Evolutionary conservation across 148 eudicot genomes (phyloP), one percentile per base, ranked within the genome.

Genomic region (Euryodendron excelsum): DNA sequence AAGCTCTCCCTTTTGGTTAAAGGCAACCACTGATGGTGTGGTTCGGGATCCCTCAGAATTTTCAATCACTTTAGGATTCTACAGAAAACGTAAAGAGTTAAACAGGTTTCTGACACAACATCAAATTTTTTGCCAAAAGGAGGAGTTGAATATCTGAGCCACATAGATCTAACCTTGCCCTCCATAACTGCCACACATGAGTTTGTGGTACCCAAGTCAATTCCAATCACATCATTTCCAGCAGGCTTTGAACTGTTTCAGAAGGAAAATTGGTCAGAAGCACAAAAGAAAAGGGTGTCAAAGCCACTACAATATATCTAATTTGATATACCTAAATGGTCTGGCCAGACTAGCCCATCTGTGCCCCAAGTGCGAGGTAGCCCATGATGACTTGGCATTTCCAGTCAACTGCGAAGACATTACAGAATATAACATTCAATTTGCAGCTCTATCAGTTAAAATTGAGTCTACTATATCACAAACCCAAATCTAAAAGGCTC

Each of bases 191-290:
- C 80, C 64, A 89, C 90, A 80, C 92, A 89, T 11, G 92, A 89
- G 74, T 89, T 89, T n/a, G 90, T 89, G 17, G 92, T 87, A 60
- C 92, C 92, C 82, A 87, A 73, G 68, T 87, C 92, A 75, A 89
- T 84, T 47, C 92, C 92, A 72, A 89, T 89, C 50, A 89, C 81
- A 70, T 95, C 99, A 83, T 87, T 90, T 21, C 96, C 97, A 77
- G 82, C 85, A 34, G 97, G 97, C 72, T 86, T 84, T 37, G 96
- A 27, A 74, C 97, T 95, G 84, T 55, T 87, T 15, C 60, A 61
- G 14, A 41, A 71, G 21, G 62, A n/a, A 78, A 58, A 45, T 0
- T 0, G 20, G 45, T 50, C 17, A 48, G 21, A 12, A 45, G 67
- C 45, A 75, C 3, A 44, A 9, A 31, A 21, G 60, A 0, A 25